These are phyloP conservation scores for Leishmania turanica DNA, from an alignment of 208 protist genomes.

Conservation along the genomic window DNA sequence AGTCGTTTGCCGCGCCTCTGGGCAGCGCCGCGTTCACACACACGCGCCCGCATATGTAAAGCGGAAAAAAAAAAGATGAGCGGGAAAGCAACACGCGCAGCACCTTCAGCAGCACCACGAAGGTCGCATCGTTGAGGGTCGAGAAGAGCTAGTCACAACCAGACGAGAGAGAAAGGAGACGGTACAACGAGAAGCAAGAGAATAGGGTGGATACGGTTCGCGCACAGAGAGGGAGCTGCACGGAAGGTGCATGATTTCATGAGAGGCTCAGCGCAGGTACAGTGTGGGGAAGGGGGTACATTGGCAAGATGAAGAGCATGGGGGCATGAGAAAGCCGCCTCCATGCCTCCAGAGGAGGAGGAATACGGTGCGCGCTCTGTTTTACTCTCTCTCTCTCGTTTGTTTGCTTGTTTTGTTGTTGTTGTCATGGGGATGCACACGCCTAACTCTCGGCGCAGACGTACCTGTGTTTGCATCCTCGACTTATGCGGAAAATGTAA, in stretches of 20 bases:
- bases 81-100: not conserved
- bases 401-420: not conserved
- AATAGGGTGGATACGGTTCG: not conserved
- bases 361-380: not conserved
- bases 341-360: not conserved
- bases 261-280: not conserved
- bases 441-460: not conserved
- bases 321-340: not conserved
- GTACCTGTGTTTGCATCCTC: not conserved
- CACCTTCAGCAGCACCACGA: not conserved
- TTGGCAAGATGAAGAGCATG: not conserved
- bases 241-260: not conserved
- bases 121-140: not conserved
- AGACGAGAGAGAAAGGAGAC: not conserved
- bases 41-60: not conserved
- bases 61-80: not conserved
- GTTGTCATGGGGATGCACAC: not conserved
- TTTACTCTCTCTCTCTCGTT: not conserved
- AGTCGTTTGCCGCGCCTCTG: not conserved
- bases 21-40: not conserved
- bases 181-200: not conserved
- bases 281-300: not conserved
- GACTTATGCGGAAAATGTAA: not conserved
- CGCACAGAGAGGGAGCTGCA: not conserved
- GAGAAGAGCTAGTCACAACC: not conserved